Evolutionary conservation across 257 asterid genomes (phyloP).

Genomic region (Scutellaria barbata): DNA sequence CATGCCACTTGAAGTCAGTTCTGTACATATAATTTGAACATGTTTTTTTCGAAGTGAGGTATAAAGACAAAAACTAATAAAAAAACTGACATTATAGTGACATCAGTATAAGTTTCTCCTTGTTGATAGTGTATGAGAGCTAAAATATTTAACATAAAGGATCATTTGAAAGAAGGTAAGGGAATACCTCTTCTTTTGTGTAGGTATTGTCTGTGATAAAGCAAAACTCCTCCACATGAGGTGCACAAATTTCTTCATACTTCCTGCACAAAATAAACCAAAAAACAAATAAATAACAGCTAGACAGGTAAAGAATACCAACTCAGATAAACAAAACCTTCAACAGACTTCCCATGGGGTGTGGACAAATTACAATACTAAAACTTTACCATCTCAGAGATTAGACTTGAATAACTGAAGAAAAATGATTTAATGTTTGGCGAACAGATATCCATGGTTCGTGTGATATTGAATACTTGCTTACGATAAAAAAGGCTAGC

Average conservation of each 20-base stretch:
- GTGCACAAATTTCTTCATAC: slow-evolving; percentile 96
- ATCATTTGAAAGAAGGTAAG: slow-evolving; percentile 6
- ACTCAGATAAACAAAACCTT: slow-evolving; percentile 8
- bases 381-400: not conserved
- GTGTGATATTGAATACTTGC: slow-evolving; percentile 2
- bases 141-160: slow-evolving; percentile 29
- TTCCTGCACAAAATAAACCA: slow-evolving; percentile 59
- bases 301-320: slow-evolving; percentile 22
- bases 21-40: not conserved
- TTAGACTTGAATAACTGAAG: slow-evolving; percentile 10
- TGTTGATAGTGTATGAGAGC: slow-evolving; percentile 16
- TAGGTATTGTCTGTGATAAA: slow-evolving; percentile 93
- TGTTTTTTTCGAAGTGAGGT: slow-evolving; percentile 3
- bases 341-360: not conserved
- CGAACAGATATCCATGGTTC: slow-evolving; percentile 2
- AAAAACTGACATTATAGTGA: not conserved
- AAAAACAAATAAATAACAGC: slow-evolving; percentile 28
- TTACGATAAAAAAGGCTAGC: slow-evolving; percentile 16
- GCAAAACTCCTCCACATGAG: slow-evolving; percentile 93
- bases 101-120: no score
- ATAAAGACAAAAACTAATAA: not conserved
- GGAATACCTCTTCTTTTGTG: slow-evolving; percentile 78
- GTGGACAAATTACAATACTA: slow-evolving; percentile 1
- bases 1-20: slow-evolving; percentile 36
- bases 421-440: slow-evolving; percentile 11